A percentile compares a stretch with the other conserved stretches of the same genome.
Conservation (phyloP, 768 basidiomycete species). For the Paxillus rubicundulus region DNA sequence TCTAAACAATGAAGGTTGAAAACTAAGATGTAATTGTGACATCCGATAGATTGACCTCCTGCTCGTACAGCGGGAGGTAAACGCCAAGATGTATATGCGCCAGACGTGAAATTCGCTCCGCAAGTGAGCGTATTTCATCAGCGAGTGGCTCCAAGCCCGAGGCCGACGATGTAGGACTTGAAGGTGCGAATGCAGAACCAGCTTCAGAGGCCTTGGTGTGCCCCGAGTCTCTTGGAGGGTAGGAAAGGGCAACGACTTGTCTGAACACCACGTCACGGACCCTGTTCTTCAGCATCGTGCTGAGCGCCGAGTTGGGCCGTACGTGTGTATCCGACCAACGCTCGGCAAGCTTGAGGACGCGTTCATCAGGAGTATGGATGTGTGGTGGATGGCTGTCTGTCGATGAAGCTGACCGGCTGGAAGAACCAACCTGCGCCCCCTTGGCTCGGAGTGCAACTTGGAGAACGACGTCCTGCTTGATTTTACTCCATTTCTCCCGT, state of each 20-base stretch:
- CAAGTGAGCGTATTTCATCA: constrained; percentile 63
- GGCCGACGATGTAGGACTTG: constrained; percentile 25
- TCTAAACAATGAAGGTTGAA: constrained; percentile 18
- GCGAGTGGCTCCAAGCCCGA: constrained; percentile 71
- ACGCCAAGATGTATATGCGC: constrained; percentile 73
- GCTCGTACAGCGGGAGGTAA: constrained; percentile 76
- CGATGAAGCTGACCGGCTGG: constrained; percentile 25
- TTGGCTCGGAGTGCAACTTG: constrained; percentile 74
- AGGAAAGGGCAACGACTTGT: constrained; percentile 53
- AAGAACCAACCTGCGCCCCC: constrained; percentile 35
- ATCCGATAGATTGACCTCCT: constrained; percentile 41
- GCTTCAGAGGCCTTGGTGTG: constrained; percentile 28
- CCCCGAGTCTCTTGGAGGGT: constrained; percentile 43
- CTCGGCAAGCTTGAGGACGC: constrained; percentile 57
- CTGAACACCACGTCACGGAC: constrained; percentile 63
- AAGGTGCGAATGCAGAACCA: constrained; percentile 5
- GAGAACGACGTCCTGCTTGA: constrained; percentile 65
- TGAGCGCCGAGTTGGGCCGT: constrained; percentile 55
- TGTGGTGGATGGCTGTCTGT: constrained; percentile 22
- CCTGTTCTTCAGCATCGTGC: constrained; percentile 57
- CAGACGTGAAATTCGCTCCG: constrained; percentile 69
- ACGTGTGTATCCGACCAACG: constrained; percentile 74
- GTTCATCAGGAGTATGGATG: constrained; percentile 43
- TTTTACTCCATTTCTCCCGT: constrained; percentile 49
- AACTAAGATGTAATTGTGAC: constrained; percentile 20